Evolutionary conservation across 1,284 basidiomycete species (phyloP), one percentile per base, ranked within the genome.

Genomic region (Cronartium ribicola): DNA sequence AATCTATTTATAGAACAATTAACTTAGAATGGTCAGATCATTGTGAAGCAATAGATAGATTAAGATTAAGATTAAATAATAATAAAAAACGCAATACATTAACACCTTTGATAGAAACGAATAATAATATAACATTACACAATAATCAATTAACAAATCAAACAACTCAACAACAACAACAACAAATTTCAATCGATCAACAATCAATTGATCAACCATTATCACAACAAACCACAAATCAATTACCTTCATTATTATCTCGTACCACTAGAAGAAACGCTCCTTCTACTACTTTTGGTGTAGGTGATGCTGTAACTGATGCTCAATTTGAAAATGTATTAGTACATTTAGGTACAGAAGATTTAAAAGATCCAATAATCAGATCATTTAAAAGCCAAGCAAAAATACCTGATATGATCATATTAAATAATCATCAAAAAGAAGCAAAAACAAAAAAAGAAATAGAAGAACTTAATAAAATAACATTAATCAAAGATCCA

Each of bases 261-360:
- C 65, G 72, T 10, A 67, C 72, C 0, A 75, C 72, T 29, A 55
- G 72, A 36, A 37, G 72, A n/a, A 75, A 65, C 1, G 66, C 72
- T 5, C 67, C 61, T 40, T 67, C 60, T 22, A 75, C 65, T 48
- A 67, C 65, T 10, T 75, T 75, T 51, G 72, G 72, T 3, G 60
- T 74, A 7, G 65, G 71, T 20, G 72, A 75, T 67, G 72, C 72
- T 20, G 72, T 75, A 20, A 67, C 72, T 36, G 72, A 75, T 64
- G 72, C 72, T 22, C 65, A 75, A 60, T 75, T 75, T 59, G 72
- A 75, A 41, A 59, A 67, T 20, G 65, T 75, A 29, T 60, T 75
- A 36, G 72, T 66, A 43, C 72, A 75, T 20, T 60, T 75, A 14
- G 72, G 72, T 13, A 75, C 72, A 14, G 72, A 65, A 8, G 72